phyloP scores from a whole-genome alignment of 768 basidiomycete species.

The Naganishia vaughanmartiniae region DNA sequence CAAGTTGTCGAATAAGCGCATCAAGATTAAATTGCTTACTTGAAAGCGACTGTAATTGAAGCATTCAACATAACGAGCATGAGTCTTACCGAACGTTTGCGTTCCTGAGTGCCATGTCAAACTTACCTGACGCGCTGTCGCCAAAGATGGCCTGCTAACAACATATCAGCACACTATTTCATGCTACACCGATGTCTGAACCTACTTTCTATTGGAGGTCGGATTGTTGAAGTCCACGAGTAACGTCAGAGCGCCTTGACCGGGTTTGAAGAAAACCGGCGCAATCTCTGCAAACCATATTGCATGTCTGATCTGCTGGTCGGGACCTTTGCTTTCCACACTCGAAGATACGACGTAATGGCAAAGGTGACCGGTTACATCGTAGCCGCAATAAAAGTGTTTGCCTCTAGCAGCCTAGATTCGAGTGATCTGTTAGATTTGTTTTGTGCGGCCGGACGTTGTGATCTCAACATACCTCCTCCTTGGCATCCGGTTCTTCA shows the following conservation, averaged over 20 bases:
- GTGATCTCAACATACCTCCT: conserved; percentile 1
- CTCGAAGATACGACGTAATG: conserved; percentile 23
- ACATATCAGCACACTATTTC: neutral
- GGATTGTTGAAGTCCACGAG: conserved; percentile 18
- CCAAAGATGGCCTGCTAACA: conserved; percentile 16
- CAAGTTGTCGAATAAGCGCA: neutral
- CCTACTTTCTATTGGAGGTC: conserved; percentile 8
- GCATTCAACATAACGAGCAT: neutral
- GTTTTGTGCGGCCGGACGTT: neutral
- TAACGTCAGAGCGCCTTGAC: conserved; percentile 1
- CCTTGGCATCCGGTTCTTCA: conserved; percentile 11
- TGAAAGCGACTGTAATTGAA: conserved; percentile 1
- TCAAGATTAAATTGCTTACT: conserved; percentile 1
- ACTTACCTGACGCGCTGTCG: conserved; percentile 24
- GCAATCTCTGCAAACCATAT: conserved; percentile 29
- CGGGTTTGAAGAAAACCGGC: conserved; percentile 11
- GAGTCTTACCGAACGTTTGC: too few relatives aligned
- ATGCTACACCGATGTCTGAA: too few relatives aligned
- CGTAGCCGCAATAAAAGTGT: conserved; percentile 23
- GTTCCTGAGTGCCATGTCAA: too few relatives aligned
- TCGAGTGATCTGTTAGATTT: neutral
- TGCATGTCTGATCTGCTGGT: conserved; percentile 29
- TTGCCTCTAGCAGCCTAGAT: conserved; percentile 15
- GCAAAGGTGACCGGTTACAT: neutral
- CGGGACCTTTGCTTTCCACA: conserved; percentile 9